Evolutionary conservation across 352 stramenopile genomes (phyloP), one percentile per base, ranked within the genome.

Genomic region (Aphanomyces euteiches): DNA sequence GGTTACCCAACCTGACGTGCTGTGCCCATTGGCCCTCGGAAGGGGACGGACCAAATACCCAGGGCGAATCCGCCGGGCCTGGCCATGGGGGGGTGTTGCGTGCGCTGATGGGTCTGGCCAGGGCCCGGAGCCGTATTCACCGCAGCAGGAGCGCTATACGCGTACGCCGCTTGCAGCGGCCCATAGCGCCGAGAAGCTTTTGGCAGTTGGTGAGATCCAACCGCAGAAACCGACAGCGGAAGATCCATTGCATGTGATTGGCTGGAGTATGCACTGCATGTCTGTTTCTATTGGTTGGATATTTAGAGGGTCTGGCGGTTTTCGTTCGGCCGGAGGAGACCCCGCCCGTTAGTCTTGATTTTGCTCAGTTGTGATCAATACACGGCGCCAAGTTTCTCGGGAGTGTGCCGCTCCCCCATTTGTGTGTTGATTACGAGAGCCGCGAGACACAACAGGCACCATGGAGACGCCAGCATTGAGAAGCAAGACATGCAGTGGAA

Each of bases 21-120:
- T 61, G 28, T 13, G 19, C 17, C n/a, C 19, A 61, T 17, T 41
- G 1, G 54, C 36, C 54, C 43, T 50, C 17, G 43, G 17, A 50
- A n/a, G 17, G 10, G 10, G 10, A 50, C 10, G 43, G 43, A 50
- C 43, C 17, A n/a, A n/a, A n/a, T 12, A 45, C 8, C 19, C 54
- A 61, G 7, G 50, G 7, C n/a, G n/a, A 38, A 58, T n/a, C n/a
- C n/a, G 50, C 54, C 34, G 54, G 54, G 37, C 21, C 17, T 37
- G 50, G 50, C 8, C 21, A 37, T 61, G 10, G 54, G 54, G 54
- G 54, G 3, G 54, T 61, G 54, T 61, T 61, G 54, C 54, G 13
- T 61, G 19, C 28, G 28, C 15, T 45, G 15, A 37, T 45, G 19
- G 54, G 54, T n/a, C 34, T 40, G 19, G 28, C 34, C 54, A 50